These are phyloP conservation scores for Aurifilum marmelostoma DNA, from an alignment of 2,329 filamentous ascomycete genomes.

Conservation along the genomic window DNA sequence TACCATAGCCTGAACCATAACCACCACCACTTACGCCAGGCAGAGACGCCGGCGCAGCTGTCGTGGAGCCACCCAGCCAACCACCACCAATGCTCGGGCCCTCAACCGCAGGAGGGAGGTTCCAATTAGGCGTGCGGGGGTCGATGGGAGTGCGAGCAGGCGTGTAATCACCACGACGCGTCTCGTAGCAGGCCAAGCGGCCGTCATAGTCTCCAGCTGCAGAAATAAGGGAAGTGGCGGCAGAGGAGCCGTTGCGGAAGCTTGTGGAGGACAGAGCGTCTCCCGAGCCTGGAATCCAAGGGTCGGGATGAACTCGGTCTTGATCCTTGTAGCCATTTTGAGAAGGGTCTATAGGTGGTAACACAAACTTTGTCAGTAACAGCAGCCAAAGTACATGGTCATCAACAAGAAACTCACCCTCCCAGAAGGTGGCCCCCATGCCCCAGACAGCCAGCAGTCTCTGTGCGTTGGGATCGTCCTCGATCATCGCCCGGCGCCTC, in stretches of 20 bases:
- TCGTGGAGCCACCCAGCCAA: background rate
- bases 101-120: background rate
- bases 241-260: background rate
- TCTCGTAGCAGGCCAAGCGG: background rate
- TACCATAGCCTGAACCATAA: too few species aligned
- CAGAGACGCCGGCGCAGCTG: background rate
- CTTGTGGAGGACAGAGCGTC: background rate
- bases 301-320: background rate
- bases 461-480: slow-evolving; percentile 10
- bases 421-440: slow-evolving; percentile 25
- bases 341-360: background rate
- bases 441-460: slow-evolving; percentile 23
- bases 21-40: background rate
- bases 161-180: background rate
- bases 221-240: background rate
- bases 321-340: background rate
- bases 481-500: slow-evolving; percentile 14
- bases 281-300: background rate
- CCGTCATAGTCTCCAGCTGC: background rate
- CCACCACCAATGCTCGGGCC: background rate
- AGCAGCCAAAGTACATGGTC: background rate
- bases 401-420: slow-evolving; percentile 6
- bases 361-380: background rate
- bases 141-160: background rate
- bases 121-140: background rate